Evolutionary conservation across 495 filamentous ascomycete genomes (phyloP).

Genomic region (Penicillium angulare): DNA sequence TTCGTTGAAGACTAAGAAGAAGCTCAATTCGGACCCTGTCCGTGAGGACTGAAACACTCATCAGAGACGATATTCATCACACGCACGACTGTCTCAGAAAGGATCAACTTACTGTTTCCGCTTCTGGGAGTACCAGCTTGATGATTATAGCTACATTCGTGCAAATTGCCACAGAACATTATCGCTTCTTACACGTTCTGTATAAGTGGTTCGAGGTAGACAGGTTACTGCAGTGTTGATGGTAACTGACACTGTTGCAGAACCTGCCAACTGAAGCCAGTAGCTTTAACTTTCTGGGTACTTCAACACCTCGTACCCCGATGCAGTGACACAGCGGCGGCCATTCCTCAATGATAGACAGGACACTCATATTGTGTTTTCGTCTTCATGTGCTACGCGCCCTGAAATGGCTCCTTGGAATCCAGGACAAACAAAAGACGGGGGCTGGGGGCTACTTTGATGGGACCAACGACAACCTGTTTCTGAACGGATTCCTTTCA

Average conservation of each 20-base stretch:
- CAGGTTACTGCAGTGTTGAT: slow-evolving; percentile 22
- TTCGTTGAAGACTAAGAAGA: slow-evolving; percentile 32
- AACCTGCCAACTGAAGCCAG: slow-evolving; percentile 21
- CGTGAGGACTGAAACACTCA: slow-evolving; percentile 17
- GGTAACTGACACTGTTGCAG: slow-evolving; percentile 37
- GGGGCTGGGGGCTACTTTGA: slow-evolving; percentile 49
- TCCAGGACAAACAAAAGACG: slow-evolving; percentile 47
- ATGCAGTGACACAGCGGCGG: slow-evolving; percentile 44
- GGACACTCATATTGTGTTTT: slow-evolving; percentile 17
- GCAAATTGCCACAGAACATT: neutral
- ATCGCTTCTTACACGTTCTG: slow-evolving; percentile 6
- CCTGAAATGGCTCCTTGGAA: slow-evolving; percentile 36
- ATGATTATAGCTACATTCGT: slow-evolving; percentile 33
- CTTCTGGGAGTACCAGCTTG: slow-evolving; percentile 39
- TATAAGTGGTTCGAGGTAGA: slow-evolving; percentile 21
- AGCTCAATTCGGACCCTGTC: slow-evolving; percentile 11
- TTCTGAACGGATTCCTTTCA: slow-evolving; percentile 42
- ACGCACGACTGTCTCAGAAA: slow-evolving; percentile 21
- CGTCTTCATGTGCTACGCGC: slow-evolving; percentile 14
- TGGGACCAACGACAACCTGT: slow-evolving; percentile 39
- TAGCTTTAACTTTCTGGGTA: slow-evolving; percentile 38
- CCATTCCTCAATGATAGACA: too few species aligned
- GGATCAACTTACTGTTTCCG: slow-evolving; percentile 23
- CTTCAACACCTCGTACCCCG: slow-evolving; percentile 34
- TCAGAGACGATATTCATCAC: slow-evolving; percentile 28